Evolutionary conservation across 768 basidiomycete genomes (phyloP), one percentile per base, ranked within the genome.

Genomic region (Hypsizygus marmoreus): DNA sequence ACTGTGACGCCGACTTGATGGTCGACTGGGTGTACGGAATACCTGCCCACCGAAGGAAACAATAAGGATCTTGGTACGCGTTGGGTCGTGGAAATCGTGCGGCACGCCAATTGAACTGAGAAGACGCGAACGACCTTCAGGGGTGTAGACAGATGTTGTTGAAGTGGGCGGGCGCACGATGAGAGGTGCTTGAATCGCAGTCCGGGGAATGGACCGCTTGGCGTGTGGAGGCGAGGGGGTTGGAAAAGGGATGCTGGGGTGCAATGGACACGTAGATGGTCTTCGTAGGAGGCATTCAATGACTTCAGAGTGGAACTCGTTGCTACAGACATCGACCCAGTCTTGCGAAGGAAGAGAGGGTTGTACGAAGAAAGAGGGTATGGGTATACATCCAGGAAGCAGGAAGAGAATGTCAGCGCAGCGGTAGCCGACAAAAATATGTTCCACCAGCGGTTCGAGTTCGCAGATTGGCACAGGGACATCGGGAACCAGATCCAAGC

Each of bases 21-120:
- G 50, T 32, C 70, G 58, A 47, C 68, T 74, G 3, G 83, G 82
- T 40, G 72, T 74, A 43, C 76, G 77, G 62, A 91, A 84, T 6
- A 82, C 68, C 55, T 91, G 88, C 0, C 88, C 88, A 12, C 88
- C 88, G 57, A 91, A 91, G 1, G 88, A 90, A 6, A 91, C 86
- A 20, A 91, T 68, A 20, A 91, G 73, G 31, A 91, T 77, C 56
- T 80, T 85, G 2, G 78, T 81, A 16, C 52, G 63, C 4, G 52
- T 47, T 0, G 71, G 63, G 46, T 82, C 72, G 26, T 82, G 79
- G 5, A 73, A 60, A 13, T 76, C 54, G 9, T 43, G 39, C 0
- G 87, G 85, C 0, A 91, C 65, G 16, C 85, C 86, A 32, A 88
- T 72, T 1, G 74, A 73, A 2, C 60, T 50, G 3, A 90, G 74